A percentile compares a stretch with the other conserved stretches of the same genome.
Conservation (phyloP, 164 flowering plant genomes). For the Magnolia changhungtana region DNA sequence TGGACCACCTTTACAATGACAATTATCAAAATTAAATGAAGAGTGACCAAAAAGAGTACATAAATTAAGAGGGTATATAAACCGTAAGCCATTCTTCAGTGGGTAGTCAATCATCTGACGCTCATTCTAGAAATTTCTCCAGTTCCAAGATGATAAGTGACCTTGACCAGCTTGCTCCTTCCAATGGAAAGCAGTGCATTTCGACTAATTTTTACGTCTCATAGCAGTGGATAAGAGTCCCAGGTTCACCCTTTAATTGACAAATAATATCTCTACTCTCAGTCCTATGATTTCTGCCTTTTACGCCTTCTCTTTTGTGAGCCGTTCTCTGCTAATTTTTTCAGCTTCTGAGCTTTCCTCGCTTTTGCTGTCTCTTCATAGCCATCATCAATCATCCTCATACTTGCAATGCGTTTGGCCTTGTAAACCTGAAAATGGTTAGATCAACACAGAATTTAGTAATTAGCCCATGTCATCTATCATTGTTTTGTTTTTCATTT, state of each 20-base stretch:
- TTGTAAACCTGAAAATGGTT: conserved; percentile 56
- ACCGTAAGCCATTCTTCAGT: no score
- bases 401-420: conserved; percentile 67
- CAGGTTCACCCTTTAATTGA: neutral
- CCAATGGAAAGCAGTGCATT: neutral
- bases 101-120: no score
- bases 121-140: neutral
- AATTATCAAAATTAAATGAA: no score
- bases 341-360: conserved; percentile 66
- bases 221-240: neutral
- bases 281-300: conserved; percentile 33
- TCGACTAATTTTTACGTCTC: neutral
- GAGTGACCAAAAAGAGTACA: no score
- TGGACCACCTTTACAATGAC: no score
- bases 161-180: neutral
- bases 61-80: no score
- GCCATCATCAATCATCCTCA: conserved; percentile 91
- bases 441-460: neutral
- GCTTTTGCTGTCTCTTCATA: conserved; percentile 70
- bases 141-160: neutral
- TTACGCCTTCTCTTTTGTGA: conserved; percentile 36
- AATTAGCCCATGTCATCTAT: neutral
- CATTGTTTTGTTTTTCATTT: neutral
- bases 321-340: conserved; percentile 57
- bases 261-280: neutral